A percentile compares a stretch with the other conserved stretches of the same genome.
These are phyloP conservation scores for Pseudonitzschia multistriata DNA, from an alignment of 108 stramenopile genomes.

Conservation along the genomic window DNA sequence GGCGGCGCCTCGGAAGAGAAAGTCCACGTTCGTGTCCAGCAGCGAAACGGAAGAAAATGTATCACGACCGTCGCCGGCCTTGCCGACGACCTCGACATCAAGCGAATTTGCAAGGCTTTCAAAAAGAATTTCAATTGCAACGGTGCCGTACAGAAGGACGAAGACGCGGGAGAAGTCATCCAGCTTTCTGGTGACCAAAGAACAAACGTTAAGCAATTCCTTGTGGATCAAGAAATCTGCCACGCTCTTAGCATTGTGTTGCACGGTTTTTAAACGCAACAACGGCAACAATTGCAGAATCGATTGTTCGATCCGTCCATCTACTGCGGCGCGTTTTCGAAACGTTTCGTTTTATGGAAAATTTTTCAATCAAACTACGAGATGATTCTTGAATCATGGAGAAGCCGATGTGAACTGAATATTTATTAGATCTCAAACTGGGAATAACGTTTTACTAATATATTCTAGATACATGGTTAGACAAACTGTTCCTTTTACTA, in stretches of 20 bases:
- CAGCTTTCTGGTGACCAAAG: constrained; percentile 97
- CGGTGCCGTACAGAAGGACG: constrained; percentile 95
- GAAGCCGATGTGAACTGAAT: too few relatives aligned
- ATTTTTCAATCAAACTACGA: too few relatives aligned
- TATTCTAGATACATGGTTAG: not conserved
- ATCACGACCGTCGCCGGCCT: constrained; percentile 97
- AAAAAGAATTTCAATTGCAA: constrained; percentile 99
- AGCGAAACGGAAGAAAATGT: constrained; percentile 98
- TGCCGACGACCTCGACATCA: constrained; percentile 97
- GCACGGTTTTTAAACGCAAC: constrained; percentile 80
- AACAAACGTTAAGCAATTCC: constrained; percentile 94
- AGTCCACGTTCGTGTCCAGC: constrained; percentile 98
- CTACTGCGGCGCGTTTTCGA: too few relatives aligned
- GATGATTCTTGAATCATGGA: too few relatives aligned
- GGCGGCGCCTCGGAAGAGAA: constrained; percentile 71
- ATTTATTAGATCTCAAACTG: not conserved
- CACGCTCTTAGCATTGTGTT: constrained; percentile 76
- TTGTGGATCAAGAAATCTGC: constrained; percentile 96
- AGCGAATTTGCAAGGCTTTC: constrained; percentile 97
- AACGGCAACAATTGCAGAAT: not conserved
- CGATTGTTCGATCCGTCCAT: not conserved
- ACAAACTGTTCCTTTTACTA: not conserved
- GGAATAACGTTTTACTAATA: too few relatives aligned
- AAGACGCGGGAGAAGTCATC: constrained; percentile 94
- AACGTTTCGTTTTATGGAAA: too few relatives aligned